Evolutionary conservation across 441 rosid genomes (phyloP).

Genomic region (Gossypium davidsonii): DNA sequence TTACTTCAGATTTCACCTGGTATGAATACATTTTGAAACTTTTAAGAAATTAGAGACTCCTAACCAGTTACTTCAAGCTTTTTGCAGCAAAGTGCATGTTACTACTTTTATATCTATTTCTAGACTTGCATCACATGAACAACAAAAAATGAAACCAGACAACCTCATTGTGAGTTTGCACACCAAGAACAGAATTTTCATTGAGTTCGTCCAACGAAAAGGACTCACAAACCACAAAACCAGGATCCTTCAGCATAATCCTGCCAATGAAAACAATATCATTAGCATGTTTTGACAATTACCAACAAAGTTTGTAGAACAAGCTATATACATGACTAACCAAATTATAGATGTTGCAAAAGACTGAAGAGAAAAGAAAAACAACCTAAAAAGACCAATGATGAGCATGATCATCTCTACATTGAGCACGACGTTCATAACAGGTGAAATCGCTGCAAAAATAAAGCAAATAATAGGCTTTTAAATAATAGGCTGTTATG

Average conservation of each 20-base stretch:
- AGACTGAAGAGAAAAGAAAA: slow-evolving; percentile 1
- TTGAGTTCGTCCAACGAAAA: slow-evolving; percentile 12
- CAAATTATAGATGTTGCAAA: not conserved
- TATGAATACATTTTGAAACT: not conserved
- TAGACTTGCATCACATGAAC: not conserved
- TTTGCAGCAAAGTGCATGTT: not conserved
- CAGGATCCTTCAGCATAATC: slow-evolving; percentile 46
- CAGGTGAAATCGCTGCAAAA: slow-evolving; percentile 32
- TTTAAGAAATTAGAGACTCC: not conserved
- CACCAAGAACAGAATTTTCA: slow-evolving; percentile 17
- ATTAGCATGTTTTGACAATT: not conserved
- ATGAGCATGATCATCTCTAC: slow-evolving; percentile 34
- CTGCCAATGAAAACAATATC: slow-evolving; percentile 21
- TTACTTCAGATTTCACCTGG: not conserved
- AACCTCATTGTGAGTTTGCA: slow-evolving; percentile 30
- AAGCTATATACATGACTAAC: not conserved
- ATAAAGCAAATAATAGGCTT: not conserved
- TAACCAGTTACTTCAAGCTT: not conserved
- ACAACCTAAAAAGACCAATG: slow-evolving; percentile 45
- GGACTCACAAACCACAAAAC: slow-evolving; percentile 26
- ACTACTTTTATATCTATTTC: not conserved
- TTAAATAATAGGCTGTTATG: not conserved
- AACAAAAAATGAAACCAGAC: not conserved
- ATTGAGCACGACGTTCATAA: slow-evolving; percentile 28
- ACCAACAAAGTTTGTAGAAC: not conserved